Evolutionary conservation across 176 grass and related monocot genomes (phyloP).

Genomic region (Elymus sibiricus): DNA sequence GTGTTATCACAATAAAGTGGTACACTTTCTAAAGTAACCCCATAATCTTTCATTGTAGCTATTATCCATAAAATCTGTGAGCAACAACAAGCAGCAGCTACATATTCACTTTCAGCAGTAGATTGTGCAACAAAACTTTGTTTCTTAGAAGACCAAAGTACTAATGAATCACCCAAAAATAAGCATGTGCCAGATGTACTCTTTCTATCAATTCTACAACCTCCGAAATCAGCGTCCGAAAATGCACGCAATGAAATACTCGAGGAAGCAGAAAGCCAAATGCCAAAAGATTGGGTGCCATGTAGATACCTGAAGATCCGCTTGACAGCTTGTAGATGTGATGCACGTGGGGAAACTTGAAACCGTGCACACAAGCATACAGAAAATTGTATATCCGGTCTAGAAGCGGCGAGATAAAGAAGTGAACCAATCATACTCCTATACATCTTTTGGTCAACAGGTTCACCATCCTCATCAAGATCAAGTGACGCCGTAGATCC

Average conservation of each 20-base stretch:
- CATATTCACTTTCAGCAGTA: not conserved
- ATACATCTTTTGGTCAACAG: too few relatives aligned
- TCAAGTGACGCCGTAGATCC: too few relatives aligned
- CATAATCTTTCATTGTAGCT: not conserved
- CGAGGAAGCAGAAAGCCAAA: not conserved
- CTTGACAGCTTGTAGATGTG: not conserved
- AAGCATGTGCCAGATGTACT: not conserved
- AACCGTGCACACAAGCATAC: not conserved
- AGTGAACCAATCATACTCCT: too few relatives aligned
- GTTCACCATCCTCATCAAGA: too few relatives aligned
- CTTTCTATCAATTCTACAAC: not conserved
- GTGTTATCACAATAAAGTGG: slow-evolving; percentile 5
- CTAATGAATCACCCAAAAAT: not conserved
- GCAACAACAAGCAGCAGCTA: not conserved
- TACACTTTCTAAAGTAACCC: not conserved
- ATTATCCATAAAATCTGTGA: not conserved
- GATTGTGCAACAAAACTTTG: not conserved
- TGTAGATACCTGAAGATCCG: not conserved
- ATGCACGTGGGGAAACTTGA: not conserved
- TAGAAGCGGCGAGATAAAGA: too few relatives aligned
- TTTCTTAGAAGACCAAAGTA: not conserved
- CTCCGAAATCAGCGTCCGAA: not conserved
- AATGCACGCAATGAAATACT: not conserved
- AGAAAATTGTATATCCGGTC: too few relatives aligned
- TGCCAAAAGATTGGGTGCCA: not conserved